Conservation (phyloP, 2,329 filamentous ascomycete species). For the Diaporthe citrichinensis region DNA sequence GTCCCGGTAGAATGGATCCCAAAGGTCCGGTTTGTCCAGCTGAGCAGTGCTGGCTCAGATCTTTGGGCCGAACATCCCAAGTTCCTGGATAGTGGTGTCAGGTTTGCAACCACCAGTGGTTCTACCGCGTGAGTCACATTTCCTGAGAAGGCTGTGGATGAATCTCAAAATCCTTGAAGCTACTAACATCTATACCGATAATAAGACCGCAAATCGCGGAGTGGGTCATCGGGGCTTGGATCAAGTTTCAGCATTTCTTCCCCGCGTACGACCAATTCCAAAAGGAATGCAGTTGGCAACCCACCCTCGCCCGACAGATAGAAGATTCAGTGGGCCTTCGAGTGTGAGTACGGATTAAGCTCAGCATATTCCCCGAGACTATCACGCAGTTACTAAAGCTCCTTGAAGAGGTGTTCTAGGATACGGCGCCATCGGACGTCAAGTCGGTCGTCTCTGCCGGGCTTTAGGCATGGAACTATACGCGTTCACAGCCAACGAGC, state of each 20-base stretch:
- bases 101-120: constrained; percentile 55
- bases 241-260: constrained; percentile 52
- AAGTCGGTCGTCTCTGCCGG: constrained; percentile 61
- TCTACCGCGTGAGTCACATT: constrained; percentile 52
- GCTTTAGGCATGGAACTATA: constrained; percentile 76
- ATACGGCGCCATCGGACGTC: constrained; percentile 60
- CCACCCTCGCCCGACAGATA: constrained; percentile 42
- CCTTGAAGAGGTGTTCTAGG: constrained; percentile 53
- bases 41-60: constrained; percentile 56
- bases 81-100: constrained; percentile 50
- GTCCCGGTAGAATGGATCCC: constrained; percentile 49
- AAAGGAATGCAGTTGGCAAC: constrained; percentile 49
- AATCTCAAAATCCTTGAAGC: no score
- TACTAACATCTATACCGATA: neutral
- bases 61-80: constrained; percentile 51
- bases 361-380: no score
- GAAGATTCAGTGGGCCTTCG: constrained; percentile 40
- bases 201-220: constrained; percentile 56
- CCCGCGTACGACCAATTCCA: constrained; percentile 49
- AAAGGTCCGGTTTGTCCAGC: constrained; percentile 56
- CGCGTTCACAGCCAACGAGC: constrained; percentile 75
- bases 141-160: neutral
- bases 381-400: neutral
- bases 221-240: constrained; percentile 56
- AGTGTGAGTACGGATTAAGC: constrained; percentile 23